Evolutionary conservation across 495 filamentous ascomycete genomes (phyloP).

Genomic region (Ascobolus immersus): DNA sequence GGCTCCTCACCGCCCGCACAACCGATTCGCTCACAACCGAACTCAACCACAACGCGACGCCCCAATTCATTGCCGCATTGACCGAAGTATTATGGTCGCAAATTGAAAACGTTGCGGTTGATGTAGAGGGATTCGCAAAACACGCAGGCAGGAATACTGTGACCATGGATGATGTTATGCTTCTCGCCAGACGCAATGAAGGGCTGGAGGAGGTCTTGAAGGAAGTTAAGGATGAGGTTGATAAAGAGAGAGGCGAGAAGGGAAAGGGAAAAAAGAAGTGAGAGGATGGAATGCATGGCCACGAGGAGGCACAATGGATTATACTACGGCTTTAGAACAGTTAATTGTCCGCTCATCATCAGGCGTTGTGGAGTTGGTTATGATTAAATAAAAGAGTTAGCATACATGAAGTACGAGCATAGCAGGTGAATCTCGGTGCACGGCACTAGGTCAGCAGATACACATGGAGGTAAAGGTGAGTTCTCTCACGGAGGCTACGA

Average conservation of each 20-base stretch:
- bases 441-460: too few species aligned
- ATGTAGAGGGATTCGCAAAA: constrained; percentile 60
- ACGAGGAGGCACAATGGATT: too few species aligned
- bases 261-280: too few species aligned
- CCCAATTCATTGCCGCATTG: constrained; percentile 80
- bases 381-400: too few species aligned
- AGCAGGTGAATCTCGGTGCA: too few species aligned
- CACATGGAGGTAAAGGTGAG: too few species aligned
- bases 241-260: constrained; percentile 17
- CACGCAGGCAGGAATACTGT: constrained; percentile 69
- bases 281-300: too few species aligned
- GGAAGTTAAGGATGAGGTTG: constrained; percentile 36
- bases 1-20: constrained; percentile 69
- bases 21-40: constrained; percentile 64
- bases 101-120: constrained; percentile 50
- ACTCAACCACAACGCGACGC: constrained; percentile 62
- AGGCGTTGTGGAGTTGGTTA: too few species aligned
- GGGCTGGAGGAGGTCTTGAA: constrained; percentile 50
- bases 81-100: constrained; percentile 83
- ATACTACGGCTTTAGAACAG: too few species aligned
- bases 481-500: too few species aligned
- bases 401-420: too few species aligned
- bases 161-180: constrained; percentile 61
- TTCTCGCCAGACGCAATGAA: constrained; percentile 65
- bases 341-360: too few species aligned